Percentiles rank a stretch among this genome's conserved stretches.
Conservation (phyloP, 2,329 filamentous ascomycete genomes). For the Microcyclospora tardicrescens region DNA sequence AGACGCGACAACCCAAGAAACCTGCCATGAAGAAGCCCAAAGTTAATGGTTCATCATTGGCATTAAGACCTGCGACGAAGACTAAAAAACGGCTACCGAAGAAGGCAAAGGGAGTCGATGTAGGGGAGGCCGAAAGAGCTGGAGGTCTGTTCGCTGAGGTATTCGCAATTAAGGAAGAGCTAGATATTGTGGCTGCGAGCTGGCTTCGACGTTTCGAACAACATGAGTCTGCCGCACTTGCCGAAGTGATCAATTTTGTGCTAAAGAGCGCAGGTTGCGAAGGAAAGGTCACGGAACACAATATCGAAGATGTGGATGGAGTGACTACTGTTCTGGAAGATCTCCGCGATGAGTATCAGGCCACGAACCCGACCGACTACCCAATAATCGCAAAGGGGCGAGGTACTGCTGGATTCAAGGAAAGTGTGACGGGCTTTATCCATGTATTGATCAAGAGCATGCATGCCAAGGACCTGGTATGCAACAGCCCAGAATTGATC, state of each 20-base stretch:
- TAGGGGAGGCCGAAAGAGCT: constrained; percentile 38
- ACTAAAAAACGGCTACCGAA: constrained; percentile 32
- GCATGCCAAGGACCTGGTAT: constrained; percentile 70
- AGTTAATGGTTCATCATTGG: constrained; percentile 41
- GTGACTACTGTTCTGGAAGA: constrained; percentile 65
- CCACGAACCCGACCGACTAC: constrained; percentile 65
- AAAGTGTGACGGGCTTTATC: constrained; percentile 68
- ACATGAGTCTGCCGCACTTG: constrained; percentile 41
- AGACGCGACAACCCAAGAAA: constrained; percentile 20
- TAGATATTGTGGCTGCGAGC: constrained; percentile 43
- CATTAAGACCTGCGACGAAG: constrained; percentile 39
- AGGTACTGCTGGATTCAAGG: constrained; percentile 63
- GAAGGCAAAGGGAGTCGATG: constrained; percentile 40
- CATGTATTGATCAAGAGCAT: constrained; percentile 61
- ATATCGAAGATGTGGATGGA: constrained; percentile 83
- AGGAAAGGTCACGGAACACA: constrained; percentile 62
- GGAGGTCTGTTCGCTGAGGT: constrained; percentile 49
- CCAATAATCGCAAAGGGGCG: constrained; percentile 76
- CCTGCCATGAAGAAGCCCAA: constrained; percentile 42
- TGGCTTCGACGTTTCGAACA: constrained; percentile 46
- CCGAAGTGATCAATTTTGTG: constrained; percentile 49
- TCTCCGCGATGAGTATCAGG: constrained; percentile 77
- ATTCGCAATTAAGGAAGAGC: constrained; percentile 41
- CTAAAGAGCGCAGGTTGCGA: constrained; percentile 65
- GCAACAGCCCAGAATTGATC: constrained; percentile 61